These are phyloP conservation scores for Physaria fendleri DNA, from an alignment of 345 rosid species.

Conservation along the genomic window DNA sequence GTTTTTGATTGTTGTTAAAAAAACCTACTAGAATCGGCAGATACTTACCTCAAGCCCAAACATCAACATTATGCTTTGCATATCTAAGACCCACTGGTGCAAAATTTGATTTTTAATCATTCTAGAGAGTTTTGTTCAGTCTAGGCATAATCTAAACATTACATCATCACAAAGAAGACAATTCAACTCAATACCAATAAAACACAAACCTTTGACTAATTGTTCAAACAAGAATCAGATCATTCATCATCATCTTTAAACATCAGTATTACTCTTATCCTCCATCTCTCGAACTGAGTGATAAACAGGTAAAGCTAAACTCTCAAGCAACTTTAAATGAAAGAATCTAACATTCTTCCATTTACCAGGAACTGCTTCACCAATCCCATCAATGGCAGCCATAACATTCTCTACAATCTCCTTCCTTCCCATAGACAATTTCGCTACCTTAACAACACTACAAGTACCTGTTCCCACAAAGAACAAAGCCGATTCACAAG, in stretches of 20 bases:
- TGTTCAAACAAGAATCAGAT: not conserved
- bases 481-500: conserved; percentile 50
- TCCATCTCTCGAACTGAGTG: conserved; percentile 32
- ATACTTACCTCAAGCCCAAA: too few relatives aligned
- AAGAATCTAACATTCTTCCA: conserved; percentile 61
- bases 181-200: not conserved
- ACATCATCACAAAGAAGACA: not conserved
- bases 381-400: conserved; percentile 49
- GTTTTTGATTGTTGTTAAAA: too few relatives aligned
- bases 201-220: not conserved
- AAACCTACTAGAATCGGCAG: too few relatives aligned
- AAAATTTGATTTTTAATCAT: too few relatives aligned
- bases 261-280: not conserved
- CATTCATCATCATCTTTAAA: not conserved
- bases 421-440: conserved; percentile 42
- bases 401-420: conserved; percentile 48
- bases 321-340: conserved; percentile 63
- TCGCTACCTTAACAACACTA: conserved; percentile 59
- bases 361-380: conserved; percentile 51
- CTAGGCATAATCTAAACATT: not conserved
- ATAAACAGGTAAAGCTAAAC: conserved; percentile 72
- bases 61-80: too few relatives aligned
- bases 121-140: not conserved
- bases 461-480: conserved; percentile 59
- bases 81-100: too few relatives aligned